Conservation (phyloP, 2,329 filamentous ascomycete genomes). For the Myriosclerotinia scirpicola region DNA sequence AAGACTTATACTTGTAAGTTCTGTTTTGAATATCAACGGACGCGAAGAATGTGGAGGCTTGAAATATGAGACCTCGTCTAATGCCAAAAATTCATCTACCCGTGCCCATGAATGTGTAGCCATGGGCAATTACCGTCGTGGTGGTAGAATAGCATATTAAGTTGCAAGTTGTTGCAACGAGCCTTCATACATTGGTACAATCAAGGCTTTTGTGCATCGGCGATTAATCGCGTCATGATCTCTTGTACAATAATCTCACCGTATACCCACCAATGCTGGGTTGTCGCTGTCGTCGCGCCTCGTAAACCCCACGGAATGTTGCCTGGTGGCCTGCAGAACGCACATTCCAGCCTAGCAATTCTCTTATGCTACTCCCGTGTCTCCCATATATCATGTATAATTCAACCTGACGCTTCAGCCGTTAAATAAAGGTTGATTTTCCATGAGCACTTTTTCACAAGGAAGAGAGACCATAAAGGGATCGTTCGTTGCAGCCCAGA, state of each 20-base stretch:
- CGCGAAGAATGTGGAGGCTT: slow-evolving; percentile 21
- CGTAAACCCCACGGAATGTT: slow-evolving; percentile 10
- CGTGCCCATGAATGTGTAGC: not conserved
- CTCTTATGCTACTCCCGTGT: not conserved
- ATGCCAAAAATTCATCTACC: not conserved
- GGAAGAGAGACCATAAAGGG: not conserved
- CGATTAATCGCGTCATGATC: not conserved
- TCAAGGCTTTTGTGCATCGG: not conserved
- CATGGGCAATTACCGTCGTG: not conserved
- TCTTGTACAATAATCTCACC: too few species aligned
- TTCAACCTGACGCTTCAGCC: not conserved
- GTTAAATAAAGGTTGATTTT: not conserved
- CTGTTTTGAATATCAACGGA: slow-evolving; percentile 10
- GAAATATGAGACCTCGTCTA: not conserved
- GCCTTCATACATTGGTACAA: not conserved
- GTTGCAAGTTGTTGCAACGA: too few species aligned
- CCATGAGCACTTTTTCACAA: too few species aligned
- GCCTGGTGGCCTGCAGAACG: not conserved
- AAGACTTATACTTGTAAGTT: slow-evolving; percentile 18
- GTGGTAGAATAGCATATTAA: not conserved
- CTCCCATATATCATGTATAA: not conserved
- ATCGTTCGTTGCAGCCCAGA: not conserved
- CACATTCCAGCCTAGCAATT: slow-evolving; percentile 8
- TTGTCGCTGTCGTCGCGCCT: not conserved
- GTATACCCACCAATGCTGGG: not conserved